Evolutionary conservation across 805 yeast species (phyloP).

Genomic region (Barnettozyma siamensis): DNA sequence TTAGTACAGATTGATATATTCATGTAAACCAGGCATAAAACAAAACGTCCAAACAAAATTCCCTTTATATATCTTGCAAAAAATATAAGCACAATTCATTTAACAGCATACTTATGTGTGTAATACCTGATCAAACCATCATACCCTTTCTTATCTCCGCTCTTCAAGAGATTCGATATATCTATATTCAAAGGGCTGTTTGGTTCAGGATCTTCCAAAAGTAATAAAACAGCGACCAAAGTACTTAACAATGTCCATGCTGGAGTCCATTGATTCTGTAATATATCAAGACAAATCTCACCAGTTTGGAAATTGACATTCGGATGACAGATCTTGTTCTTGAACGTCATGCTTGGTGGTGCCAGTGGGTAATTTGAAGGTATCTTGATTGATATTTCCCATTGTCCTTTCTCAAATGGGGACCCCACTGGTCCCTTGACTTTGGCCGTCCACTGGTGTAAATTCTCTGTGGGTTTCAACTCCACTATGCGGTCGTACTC

Average conservation of each 20-base stretch:
- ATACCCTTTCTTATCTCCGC: constrained; percentile 41
- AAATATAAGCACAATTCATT: no score
- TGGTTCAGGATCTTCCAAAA: constrained; percentile 62
- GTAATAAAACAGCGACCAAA: constrained; percentile 50
- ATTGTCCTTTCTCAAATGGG: constrained; percentile 46
- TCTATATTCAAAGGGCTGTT: constrained; percentile 69
- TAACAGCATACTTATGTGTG: constrained; percentile 21
- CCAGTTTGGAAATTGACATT: constrained; percentile 50
- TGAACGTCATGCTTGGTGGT: constrained; percentile 54
- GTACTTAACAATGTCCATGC: constrained; percentile 60
- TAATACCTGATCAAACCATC: constrained; percentile 38
- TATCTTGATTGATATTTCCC: constrained; percentile 43
- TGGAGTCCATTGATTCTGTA: constrained; percentile 63
- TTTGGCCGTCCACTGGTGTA: constrained; percentile 46
- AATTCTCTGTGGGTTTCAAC: constrained; percentile 43
- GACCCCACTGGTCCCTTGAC: constrained; percentile 49
- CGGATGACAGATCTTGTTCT: constrained; percentile 38
- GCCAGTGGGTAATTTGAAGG: constrained; percentile 47
- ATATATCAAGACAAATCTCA: constrained; percentile 64
- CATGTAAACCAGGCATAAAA: no score
- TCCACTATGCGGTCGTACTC: constrained; percentile 29
- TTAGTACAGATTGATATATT: no score
- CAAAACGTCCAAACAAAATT: no score
- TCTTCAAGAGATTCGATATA: constrained; percentile 52
- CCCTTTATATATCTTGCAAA: no score